A percentile compares a stretch with the other conserved stretches of the same genome.
Conservation (phyloP, 1,284 basidiomycete genomes). For the Trichosporon sp. region DNA sequence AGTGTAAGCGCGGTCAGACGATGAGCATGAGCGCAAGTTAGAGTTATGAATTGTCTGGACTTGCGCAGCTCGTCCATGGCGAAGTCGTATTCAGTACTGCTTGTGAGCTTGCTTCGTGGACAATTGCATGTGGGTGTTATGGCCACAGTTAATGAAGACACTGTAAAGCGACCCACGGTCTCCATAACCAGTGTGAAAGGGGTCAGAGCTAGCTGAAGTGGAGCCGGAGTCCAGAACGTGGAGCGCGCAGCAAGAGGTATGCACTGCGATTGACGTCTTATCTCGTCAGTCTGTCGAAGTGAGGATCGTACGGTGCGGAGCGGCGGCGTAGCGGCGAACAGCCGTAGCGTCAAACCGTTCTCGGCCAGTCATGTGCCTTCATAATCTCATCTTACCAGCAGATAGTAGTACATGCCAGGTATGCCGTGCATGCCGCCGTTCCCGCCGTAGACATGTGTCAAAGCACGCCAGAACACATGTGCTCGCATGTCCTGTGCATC, state of each 20-base stretch:
- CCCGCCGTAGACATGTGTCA: no score
- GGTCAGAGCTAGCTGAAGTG: neutral
- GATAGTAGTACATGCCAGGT: no score
- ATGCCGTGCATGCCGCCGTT: no score
- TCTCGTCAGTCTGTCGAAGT: neutral
- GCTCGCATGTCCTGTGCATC: no score
- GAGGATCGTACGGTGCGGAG: no score
- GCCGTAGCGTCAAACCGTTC: neutral
- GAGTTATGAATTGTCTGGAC: slow-evolving; percentile 3
- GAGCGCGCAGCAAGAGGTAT: neutral
- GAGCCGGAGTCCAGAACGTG: neutral
- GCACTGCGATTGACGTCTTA: neutral
- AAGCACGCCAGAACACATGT: no score
- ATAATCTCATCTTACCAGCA: no score
- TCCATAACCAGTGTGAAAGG: neutral
- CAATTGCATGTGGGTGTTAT: no score
- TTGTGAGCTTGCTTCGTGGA: no score
- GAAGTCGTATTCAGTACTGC: neutral
- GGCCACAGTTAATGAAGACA: neutral
- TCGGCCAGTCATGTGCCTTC: neutral
- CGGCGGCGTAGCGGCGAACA: no score
- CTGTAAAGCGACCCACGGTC: no score
- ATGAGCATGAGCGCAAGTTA: neutral
- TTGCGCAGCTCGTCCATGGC: neutral
- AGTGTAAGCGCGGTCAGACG: neutral